Evolutionary conservation across 805 yeast genomes (phyloP), one percentile per base, ranked within the genome.

Genomic region (Candida dajiaensis): DNA sequence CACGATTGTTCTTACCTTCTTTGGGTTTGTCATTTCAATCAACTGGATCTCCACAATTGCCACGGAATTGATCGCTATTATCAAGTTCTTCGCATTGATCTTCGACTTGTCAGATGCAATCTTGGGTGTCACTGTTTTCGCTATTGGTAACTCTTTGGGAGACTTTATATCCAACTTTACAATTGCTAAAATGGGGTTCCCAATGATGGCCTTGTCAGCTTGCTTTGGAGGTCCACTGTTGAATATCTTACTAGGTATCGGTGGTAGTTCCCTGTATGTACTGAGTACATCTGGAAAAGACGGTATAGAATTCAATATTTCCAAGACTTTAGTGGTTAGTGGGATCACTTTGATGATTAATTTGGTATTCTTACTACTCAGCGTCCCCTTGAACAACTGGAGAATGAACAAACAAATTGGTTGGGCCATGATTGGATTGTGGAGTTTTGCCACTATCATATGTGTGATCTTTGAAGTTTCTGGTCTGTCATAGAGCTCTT

Each of bases 171-270:
- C 97, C 0, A 89, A 92, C 56, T 68, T 83, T 41, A 85, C 95
- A 0, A 80, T 92, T 42, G 90, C 96, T 0, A 72, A 70, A 50
- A 80, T 87, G 79, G 97, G 97, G 0, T 83, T 80, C 68, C 89
- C 97, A 0, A 75, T 86, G 47, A 87, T 92, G 90, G 97, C 97
- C 0, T 70, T 94, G 19, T 86, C 95, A 11, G 97, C 97, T 0
- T 90, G 98, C 58, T 86, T 90, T 64, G 98, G 97, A 0, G 94
- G 97, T 2, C 98, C 98, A 0, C 67, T 92, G 50, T 64, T 92
- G 44, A 85, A 89, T 43, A 69, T 85, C 40, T 67, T 92, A 13
- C 69, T 90, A 22, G 95, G 97, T 0, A 68, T 92, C 50, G 97
- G 97, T 0, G 62, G 83, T 4, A 81, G 85, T 53, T 86, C 89